These are phyloP conservation scores for Ambrosia artemisiifolia DNA, from an alignment of 129 eudicot genomes.

Conservation along the genomic window DNA sequence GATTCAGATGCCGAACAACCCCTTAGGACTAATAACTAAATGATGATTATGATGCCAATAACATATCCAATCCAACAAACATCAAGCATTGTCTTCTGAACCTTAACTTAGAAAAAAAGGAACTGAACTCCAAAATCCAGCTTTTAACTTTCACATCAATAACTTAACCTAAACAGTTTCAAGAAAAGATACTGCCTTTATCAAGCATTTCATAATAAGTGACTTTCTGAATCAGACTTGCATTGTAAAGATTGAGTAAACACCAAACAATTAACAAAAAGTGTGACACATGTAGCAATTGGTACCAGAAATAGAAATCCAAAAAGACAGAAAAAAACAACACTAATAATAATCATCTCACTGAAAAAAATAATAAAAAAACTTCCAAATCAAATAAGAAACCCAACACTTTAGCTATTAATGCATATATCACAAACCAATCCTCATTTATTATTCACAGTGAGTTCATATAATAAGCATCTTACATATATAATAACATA, in stretches of 20 bases:
- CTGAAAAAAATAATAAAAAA: not conserved
- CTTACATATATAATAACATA: not conserved
- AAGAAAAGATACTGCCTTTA: not conserved
- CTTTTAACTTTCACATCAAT: not conserved
- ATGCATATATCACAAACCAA: conserved; percentile 22
- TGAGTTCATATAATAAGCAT: not conserved
- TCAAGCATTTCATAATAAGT: not conserved
- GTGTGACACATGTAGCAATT: not conserved
- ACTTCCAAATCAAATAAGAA: not conserved
- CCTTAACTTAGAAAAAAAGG: no score
- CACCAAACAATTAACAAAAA: not conserved
- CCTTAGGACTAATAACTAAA: no score
- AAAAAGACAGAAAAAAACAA: conserved; percentile 24
- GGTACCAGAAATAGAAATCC: conserved; percentile 4
- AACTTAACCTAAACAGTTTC: not conserved
- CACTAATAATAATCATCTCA: conserved; percentile 10
- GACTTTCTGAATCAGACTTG: not conserved
- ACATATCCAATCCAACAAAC: no score
- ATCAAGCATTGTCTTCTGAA: no score
- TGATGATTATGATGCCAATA: no score
- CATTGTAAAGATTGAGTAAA: not conserved
- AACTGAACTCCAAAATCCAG: not conserved
- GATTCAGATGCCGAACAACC: no score
- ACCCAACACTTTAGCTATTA: conserved; percentile 6
- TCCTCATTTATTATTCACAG: not conserved